phyloP scores from a whole-genome alignment of 495 filamentous ascomycete species.

The Daldinia caldariorum region DNA sequence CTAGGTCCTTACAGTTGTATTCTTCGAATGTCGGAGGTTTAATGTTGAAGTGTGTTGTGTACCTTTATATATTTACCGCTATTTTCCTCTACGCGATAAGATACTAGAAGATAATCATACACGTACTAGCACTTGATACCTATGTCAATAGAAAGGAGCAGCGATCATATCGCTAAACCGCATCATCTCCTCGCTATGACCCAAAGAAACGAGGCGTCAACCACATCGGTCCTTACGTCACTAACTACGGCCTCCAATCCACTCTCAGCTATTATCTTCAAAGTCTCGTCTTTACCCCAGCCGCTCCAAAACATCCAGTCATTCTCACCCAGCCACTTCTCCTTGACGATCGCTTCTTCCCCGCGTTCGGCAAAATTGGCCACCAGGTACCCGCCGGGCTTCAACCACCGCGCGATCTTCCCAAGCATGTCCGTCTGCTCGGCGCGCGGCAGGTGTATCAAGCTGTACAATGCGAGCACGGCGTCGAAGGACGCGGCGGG shows the following conservation, averaged over 20 bases:
- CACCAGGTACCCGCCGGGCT: constrained; percentile 46
- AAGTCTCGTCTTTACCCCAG: neutral
- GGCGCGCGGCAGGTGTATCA: constrained; percentile 49
- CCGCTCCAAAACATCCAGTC: constrained; percentile 2
- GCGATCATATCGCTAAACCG: neutral
- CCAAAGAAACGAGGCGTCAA: neutral
- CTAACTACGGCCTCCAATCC: neutral
- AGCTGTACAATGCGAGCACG: constrained; percentile 47
- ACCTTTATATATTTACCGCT: no score
- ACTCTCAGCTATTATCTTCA: neutral
- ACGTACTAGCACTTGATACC: no score
- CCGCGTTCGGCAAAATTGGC: constrained; percentile 47
- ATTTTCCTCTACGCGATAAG: no score
- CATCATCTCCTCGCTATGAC: neutral
- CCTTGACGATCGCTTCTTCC: constrained; percentile 26
- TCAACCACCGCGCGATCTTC: constrained; percentile 28
- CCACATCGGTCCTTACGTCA: neutral
- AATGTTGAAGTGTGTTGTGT: no score
- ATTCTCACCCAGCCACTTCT: constrained; percentile 5
- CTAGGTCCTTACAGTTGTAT: neutral
- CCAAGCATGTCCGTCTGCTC: constrained; percentile 50
- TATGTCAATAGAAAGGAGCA: no score
- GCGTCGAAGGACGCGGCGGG: constrained; percentile 39
- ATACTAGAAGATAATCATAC: no score
- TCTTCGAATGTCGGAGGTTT: no score